Conservation (phyloP, 2,329 filamentous ascomycete species). For the Aspergillus piperis region DNA sequence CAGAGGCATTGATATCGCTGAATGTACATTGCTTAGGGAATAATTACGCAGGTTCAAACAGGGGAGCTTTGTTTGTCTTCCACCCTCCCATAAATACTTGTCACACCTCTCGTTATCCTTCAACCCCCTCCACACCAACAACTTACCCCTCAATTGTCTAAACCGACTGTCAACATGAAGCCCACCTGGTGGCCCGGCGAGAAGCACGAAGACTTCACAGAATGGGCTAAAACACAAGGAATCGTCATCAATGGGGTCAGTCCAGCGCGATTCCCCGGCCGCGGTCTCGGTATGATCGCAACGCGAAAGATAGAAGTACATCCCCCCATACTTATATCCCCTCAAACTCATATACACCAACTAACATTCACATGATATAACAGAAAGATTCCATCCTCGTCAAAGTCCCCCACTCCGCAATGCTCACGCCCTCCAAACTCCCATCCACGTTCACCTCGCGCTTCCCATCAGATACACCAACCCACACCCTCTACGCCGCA, state of each 20-base stretch:
- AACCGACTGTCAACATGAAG: constrained; percentile 23
- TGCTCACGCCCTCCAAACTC: constrained; percentile 66
- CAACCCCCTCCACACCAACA: background rate
- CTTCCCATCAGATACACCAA: constrained; percentile 58
- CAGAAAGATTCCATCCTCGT: constrained; percentile 64
- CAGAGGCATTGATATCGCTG: background rate
- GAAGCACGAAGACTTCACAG: constrained; percentile 57
- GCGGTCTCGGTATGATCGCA: constrained; percentile 77
- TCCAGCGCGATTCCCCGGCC: constrained; percentile 67
- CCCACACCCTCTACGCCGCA: constrained; percentile 73
- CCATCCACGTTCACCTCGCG: constrained; percentile 54
- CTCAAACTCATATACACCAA: background rate
- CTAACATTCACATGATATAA: background rate
- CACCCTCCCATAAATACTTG: too few species aligned
- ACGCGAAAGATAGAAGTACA: constrained; percentile 65
- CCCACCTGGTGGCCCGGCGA: constrained; percentile 37
- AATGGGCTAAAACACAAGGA: constrained; percentile 68
- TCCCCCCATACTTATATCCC: background rate
- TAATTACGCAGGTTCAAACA: background rate
- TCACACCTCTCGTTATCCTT: background rate
- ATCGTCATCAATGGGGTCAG: constrained; percentile 68
- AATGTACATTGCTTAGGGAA: rapidly evolving
- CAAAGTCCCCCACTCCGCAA: constrained; percentile 62
- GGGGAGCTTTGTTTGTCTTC: background rate
- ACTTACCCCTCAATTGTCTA: background rate